Evolutionary conservation across 2,329 filamentous ascomycete genomes (phyloP), one percentile per base, ranked within the genome.

Genomic region (Penicillium hesseltinei): DNA sequence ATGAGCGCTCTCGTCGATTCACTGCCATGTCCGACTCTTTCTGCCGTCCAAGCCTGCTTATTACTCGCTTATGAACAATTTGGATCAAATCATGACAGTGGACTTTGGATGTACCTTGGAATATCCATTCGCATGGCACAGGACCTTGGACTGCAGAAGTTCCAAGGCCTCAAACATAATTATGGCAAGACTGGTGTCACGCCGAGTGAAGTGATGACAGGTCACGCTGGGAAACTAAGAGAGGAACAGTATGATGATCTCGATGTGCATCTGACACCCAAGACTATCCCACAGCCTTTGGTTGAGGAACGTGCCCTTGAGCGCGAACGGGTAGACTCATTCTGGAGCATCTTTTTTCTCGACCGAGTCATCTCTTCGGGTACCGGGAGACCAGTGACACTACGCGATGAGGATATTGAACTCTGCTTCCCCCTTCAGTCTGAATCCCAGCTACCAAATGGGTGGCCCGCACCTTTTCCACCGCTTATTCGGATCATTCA

Each of bases 101-200:
- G 91, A 0, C 75, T 96, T 7, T 96, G 92, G 91, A 95, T 96
- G 91, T 96, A 95, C 69, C 80, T 96, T 1, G 92, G 91, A 0
- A 87, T 93, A 51, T 88, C 91, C 0, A 96, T 96, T 59, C 87
- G 91, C 5, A 89, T 92, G 85, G 88, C 88, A 0, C 84, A 90
- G 59, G 88, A 92, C 68, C 75, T 96, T 10, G 91, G 92, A 0
- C 80, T 96, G 62, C 90, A 93, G 64, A 95, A 92, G 62, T 81
- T 89, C 17, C 88, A 92, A 62, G 91, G 91, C 0, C 81, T 95
- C 40, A 81, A 78, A 58, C 81, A 83, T 54, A 81, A 80, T 58
- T 77, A 77, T 59, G 84, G 83, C 15, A 77, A 76, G 19, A 77
- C 78, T 49, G 83, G 84, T 0, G 80, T 83, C 2, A 84, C 81